Evolutionary conservation across 129 eudicot species (phyloP).

Genomic region (Erigeron canadensis): DNA sequence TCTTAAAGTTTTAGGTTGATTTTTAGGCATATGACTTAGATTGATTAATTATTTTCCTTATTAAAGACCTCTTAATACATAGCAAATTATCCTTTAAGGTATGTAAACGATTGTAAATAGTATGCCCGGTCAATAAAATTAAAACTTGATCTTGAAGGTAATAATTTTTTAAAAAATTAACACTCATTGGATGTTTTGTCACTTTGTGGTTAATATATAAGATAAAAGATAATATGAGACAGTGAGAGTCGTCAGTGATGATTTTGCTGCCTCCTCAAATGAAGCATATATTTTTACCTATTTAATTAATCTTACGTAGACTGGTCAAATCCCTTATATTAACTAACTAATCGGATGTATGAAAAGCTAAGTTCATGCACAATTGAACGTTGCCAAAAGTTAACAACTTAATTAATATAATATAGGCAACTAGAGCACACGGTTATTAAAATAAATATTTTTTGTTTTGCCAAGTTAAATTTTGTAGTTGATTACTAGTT

Average conservation of each 20-base stretch:
- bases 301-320: constrained; percentile 32
- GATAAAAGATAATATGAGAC: constrained; percentile 14
- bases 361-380: constrained; percentile 27
- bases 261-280: constrained; percentile 60
- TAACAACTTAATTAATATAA: no score
- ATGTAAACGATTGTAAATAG: background rate
- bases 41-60: no score
- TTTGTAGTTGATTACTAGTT: background rate
- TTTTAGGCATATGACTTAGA: no score
- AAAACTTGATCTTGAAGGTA: background rate
- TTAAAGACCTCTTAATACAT: no score
- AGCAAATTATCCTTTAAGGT: background rate
- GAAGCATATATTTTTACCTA: constrained; percentile 39
- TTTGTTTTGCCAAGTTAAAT: background rate
- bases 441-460: background rate
- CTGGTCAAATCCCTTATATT: constrained; percentile 29
- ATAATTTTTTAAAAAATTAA: background rate
- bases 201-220: background rate
- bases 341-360: background rate
- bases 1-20: no score
- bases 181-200: background rate
- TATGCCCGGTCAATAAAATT: background rate
- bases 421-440: constrained; percentile 25
- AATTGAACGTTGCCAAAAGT: constrained; percentile 18
- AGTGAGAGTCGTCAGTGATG: constrained; percentile 30